phyloP scores from a whole-genome alignment of 257 asterid species.

The Salvia hispanica region DNA sequence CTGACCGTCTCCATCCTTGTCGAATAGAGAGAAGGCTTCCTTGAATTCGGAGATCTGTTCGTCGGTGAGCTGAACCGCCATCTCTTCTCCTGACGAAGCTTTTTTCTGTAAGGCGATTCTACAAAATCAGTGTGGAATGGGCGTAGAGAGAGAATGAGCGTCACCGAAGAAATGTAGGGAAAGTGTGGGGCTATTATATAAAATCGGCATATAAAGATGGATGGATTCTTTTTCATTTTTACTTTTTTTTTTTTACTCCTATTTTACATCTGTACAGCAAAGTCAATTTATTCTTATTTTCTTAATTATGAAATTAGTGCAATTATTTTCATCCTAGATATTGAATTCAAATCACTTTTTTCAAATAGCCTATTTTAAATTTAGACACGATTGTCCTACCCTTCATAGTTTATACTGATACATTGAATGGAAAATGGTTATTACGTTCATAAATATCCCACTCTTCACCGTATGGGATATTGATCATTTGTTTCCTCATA shows the following conservation, averaged over 20 bases:
- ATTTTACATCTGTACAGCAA: slow-evolving; percentile 1
- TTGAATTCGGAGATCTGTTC: slow-evolving; percentile 55
- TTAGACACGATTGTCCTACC: too few relatives aligned
- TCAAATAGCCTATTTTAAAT: too few relatives aligned
- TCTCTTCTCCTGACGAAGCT: slow-evolving; percentile 29
- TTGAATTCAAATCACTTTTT: too few relatives aligned
- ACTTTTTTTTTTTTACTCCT: not conserved
- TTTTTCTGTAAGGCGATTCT: slow-evolving; percentile 30
- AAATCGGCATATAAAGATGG: slow-evolving; percentile 38
- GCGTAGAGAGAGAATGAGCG: slow-evolving; percentile 30
- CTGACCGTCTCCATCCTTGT: slow-evolving; percentile 56
- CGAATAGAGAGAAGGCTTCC: slow-evolving; percentile 55
- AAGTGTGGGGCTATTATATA: slow-evolving; percentile 41
- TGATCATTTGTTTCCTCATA: too few relatives aligned
- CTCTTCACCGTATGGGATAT: too few relatives aligned
- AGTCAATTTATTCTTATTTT: slow-evolving; percentile 12
- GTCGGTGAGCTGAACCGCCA: slow-evolving; percentile 50
- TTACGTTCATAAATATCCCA: too few relatives aligned
- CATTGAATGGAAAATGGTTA: too few relatives aligned
- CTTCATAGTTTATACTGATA: too few relatives aligned
- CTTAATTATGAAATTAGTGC: not conserved
- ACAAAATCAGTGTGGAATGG: slow-evolving; percentile 22
- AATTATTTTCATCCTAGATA: too few relatives aligned
- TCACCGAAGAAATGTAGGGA: slow-evolving; percentile 39
- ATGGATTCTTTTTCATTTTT: slow-evolving; percentile 14